Evolutionary conservation across 352 stramenopile species (phyloP), one percentile per base, ranked within the genome.

Genomic region (Globisporangium splendens): DNA sequence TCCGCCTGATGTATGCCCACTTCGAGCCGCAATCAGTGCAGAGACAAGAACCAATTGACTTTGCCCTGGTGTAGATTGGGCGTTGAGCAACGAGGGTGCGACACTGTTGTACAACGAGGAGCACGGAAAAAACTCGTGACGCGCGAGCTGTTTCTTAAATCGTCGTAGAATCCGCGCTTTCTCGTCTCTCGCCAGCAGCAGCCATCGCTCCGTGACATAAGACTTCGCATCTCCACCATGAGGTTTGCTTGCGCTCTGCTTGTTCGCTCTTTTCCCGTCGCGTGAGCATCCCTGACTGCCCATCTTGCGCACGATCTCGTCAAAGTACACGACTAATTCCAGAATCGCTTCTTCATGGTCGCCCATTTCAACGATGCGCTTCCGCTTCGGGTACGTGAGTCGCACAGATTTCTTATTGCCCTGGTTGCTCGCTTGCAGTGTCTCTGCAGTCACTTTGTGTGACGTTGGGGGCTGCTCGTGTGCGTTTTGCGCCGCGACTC

Each of bases 291-390:
- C 42, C 5, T 8, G 22, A n/a, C 24, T 22, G 39, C 38, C 41
- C 31, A 31, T 41, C 28, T 50, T 46, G 7, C 21, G 56, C 8
- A 69, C 8, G 0, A 42, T 58, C 21, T 75, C 57, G 35, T 75
- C 68, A 46, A 77, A 77, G 56, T 55, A 72, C 43, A 83, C 55
- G 43, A 60, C 68, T 17, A 83, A 48, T 31, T 77, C 68, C 8
- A 79, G 52, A 1, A 83, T 62, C 11, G 54, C 46, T 51, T 70
- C 65, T 62, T 83, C 73, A 22, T 83, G 73, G 52, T 73, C 68
- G 41, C 68, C 75, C 56, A 83, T 62, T 17, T 79, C 56, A 21
- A 79, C 62, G 50, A 83, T 70, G 31, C 60, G 63, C 56, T 70
- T 73, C 1, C 50, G 53, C 18, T 35, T 39, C 2, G 38, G 18